These are phyloP conservation scores for Fusarium secorum DNA, from an alignment of 2,329 filamentous ascomycete genomes.

Conservation along the genomic window DNA sequence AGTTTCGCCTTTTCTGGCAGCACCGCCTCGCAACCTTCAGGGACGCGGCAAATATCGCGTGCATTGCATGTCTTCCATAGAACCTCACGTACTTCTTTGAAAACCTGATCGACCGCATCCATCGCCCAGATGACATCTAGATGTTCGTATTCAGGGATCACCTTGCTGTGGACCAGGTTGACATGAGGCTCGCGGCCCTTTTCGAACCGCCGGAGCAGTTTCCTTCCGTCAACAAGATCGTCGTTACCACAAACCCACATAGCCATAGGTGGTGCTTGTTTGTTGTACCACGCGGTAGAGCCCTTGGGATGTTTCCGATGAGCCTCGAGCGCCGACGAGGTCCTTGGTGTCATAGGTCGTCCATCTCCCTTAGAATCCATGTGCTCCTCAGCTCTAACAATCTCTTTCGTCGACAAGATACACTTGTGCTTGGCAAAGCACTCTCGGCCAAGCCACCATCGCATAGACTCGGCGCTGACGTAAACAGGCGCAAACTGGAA, in stretches of 20 bases:
- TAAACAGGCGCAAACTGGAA: conserved; percentile 95
- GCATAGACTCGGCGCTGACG: conserved; percentile 87
- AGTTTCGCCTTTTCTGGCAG: conserved; percentile 46
- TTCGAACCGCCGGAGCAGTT: conserved; percentile 77
- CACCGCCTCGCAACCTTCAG: conserved; percentile 68
- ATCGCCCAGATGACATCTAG: conserved; percentile 96
- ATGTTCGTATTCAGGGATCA: conserved; percentile 90
- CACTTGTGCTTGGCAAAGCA: conserved; percentile 84
- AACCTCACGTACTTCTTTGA: conserved; percentile 79
- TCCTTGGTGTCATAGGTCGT: conserved; percentile 28
- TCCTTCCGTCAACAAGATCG: conserved; percentile 81
- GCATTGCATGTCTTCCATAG: conserved; percentile 79
- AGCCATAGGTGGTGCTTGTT: conserved; percentile 80
- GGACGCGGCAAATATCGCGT: conserved; percentile 66
- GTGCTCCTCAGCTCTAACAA: conserved; percentile 67
- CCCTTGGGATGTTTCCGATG: conserved; percentile 54
- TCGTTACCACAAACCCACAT: conserved; percentile 88
- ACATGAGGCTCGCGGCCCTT: conserved; percentile 83
- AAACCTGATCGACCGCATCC: conserved; percentile 84
- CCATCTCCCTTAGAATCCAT: conserved; percentile 58
- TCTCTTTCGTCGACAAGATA: conserved; percentile 81
- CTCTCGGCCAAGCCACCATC: conserved; percentile 92
- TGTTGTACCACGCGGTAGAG: conserved; percentile 80
- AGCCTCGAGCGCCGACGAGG: conserved; percentile 43
- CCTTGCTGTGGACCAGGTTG: conserved; percentile 78